Conservation (phyloP, 2,329 filamentous ascomycete genomes). For the Pseudopithomyces chartarum region DNA sequence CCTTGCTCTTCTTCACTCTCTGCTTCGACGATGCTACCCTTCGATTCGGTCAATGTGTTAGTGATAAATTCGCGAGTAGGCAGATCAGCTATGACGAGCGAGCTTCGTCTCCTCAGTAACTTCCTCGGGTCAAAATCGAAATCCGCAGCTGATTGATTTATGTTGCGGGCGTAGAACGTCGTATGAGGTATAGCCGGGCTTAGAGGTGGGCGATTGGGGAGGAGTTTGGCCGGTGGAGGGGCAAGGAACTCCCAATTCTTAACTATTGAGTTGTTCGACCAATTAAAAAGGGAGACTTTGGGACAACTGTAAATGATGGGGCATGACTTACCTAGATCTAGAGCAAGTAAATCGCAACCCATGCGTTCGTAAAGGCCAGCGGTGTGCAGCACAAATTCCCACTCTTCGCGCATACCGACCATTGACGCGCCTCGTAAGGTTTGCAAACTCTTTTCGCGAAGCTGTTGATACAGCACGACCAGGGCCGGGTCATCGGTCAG, state of each 20-base stretch:
- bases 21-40: constrained; percentile 26
- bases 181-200: constrained; percentile 33
- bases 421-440: constrained; percentile 85
- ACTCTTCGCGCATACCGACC: constrained; percentile 78
- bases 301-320: not conserved
- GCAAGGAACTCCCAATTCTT: constrained; percentile 79
- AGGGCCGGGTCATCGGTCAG: constrained; percentile 89
- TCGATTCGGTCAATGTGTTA: constrained; percentile 21
- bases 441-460: constrained; percentile 80
- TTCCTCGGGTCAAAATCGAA: constrained; percentile 65
- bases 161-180: constrained; percentile 24
- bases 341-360: constrained; percentile 88
- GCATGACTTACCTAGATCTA: constrained; percentile 71
- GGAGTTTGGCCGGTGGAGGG: constrained; percentile 40
- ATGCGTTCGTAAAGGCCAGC: constrained; percentile 84
- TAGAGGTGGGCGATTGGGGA: constrained; percentile 24
- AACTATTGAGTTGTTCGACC: constrained; percentile 53
- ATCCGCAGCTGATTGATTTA: constrained; percentile 27
- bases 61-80: constrained; percentile 47
- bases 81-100: constrained; percentile 78
- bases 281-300: not conserved
- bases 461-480: constrained; percentile 82
- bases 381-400: constrained; percentile 87
- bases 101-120: constrained; percentile 72
- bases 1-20: constrained; percentile 20